Evolutionary conservation across 495 filamentous ascomycete species (phyloP).

Genomic region (Terfezia boudieri): DNA sequence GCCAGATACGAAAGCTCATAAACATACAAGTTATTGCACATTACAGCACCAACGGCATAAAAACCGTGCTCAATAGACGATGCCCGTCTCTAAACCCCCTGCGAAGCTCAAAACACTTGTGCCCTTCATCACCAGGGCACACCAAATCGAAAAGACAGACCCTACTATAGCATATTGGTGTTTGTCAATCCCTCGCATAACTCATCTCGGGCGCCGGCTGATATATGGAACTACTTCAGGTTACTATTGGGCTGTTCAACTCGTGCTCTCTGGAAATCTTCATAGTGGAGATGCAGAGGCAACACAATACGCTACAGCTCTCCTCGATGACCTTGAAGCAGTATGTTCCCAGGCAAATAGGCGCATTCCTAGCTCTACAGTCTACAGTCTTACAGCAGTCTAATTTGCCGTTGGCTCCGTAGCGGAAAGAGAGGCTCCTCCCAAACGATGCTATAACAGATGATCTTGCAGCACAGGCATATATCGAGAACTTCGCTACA

Average conservation of each 20-base stretch:
- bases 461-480: conserved; percentile 64
- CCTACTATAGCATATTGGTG: conserved; percentile 89
- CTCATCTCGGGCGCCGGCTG: background rate
- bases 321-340: conserved; percentile 78
- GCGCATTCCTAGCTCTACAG: conserved; percentile 1
- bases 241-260: conserved; percentile 80
- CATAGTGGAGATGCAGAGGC: conserved; percentile 55
- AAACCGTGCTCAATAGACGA: background rate
- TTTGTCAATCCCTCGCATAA: conserved; percentile 25
- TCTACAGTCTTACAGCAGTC: background rate
- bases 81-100: conserved; percentile 37
- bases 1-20: too few relatives aligned
- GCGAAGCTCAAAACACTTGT: conserved; percentile 49
- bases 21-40: too few relatives aligned
- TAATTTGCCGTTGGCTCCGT: background rate
- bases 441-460: conserved; percentile 57
- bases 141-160: conserved; percentile 63
- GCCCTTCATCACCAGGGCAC: conserved; percentile 56
- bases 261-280: conserved; percentile 58
- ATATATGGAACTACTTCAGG: conserved; percentile 26
- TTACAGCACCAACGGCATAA: too few relatives aligned
- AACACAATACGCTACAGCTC: conserved; percentile 47
- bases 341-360: conserved; percentile 26
- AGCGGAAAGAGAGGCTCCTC: conserved; percentile 17
- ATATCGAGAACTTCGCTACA: conserved; percentile 79